These are phyloP conservation scores for Cladophialophora immunda DNA, from an alignment of 2,329 filamentous ascomycete species.

Conservation along the genomic window DNA sequence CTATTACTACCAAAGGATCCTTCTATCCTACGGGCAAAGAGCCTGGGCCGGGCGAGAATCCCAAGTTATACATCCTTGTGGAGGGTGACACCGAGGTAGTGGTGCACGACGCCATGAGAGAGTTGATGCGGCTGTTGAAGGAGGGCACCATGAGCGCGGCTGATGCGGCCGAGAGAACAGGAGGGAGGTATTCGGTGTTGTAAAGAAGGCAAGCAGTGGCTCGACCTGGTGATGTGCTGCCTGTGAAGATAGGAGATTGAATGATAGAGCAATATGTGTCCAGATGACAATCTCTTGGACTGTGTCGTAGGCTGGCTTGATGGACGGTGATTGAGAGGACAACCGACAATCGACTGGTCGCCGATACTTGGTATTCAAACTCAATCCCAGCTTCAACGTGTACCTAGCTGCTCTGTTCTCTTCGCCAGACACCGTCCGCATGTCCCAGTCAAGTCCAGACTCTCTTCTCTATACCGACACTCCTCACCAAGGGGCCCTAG, in stretches of 20 bases:
- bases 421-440: no score
- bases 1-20: conserved; percentile 95
- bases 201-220: conserved; percentile 49
- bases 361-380: background rate
- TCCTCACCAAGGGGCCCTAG: no score
- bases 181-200: conserved; percentile 86
- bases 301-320: no score
- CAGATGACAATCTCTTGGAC: no score
- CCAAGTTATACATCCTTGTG: conserved; percentile 98
- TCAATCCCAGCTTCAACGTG: background rate
- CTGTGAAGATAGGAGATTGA: background rate
- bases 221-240: background rate
- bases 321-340: no score
- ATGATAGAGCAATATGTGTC: background rate
- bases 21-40: conserved; percentile 87
- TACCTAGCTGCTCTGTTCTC: no score
- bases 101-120: conserved; percentile 87
- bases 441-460: no score
- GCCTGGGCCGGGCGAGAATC: conserved; percentile 75
- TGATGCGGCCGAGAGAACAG: conserved; percentile 82
- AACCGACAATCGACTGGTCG: background rate
- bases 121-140: conserved; percentile 85
- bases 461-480: no score
- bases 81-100: conserved; percentile 95
- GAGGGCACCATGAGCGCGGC: conserved; percentile 91